Evolutionary conservation across 2,329 filamentous ascomycete species (phyloP).

Genomic region (Venturia asperata): DNA sequence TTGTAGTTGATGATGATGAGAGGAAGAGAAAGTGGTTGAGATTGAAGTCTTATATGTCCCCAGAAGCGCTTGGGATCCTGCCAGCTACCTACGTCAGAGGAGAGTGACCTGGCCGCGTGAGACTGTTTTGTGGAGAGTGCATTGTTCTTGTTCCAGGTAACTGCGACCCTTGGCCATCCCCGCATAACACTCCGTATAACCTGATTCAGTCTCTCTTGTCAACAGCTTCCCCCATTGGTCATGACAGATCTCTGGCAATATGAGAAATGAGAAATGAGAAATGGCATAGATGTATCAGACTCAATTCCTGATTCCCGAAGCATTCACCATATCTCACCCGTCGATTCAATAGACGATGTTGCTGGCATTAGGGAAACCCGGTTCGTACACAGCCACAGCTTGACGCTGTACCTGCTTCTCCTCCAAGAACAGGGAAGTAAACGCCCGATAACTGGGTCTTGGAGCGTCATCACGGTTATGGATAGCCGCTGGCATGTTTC

Average conservation of each 20-base stretch:
- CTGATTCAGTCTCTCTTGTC: neutral
- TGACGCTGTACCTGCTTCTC: neutral
- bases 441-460: neutral
- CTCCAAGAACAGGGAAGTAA: neutral
- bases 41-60: neutral
- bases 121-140: neutral
- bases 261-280: too few species aligned
- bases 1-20: neutral
- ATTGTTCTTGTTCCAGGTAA: neutral
- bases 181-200: neutral
- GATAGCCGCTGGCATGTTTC: neutral
- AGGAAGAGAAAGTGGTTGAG: neutral
- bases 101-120: neutral
- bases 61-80: neutral
- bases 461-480: neutral
- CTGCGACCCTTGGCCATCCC: neutral
- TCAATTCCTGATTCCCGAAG: too few species aligned
- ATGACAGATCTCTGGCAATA: neutral
- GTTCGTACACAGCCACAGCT: neutral
- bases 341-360: too few species aligned
- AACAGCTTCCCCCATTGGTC: neutral
- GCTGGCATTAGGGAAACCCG: neutral
- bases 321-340: too few species aligned
- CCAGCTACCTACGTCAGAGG: slow-evolving; percentile 4
- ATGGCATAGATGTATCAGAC: too few species aligned